Conservation (phyloP, 441 rosid species). For the Corymbia citriodora region DNA sequence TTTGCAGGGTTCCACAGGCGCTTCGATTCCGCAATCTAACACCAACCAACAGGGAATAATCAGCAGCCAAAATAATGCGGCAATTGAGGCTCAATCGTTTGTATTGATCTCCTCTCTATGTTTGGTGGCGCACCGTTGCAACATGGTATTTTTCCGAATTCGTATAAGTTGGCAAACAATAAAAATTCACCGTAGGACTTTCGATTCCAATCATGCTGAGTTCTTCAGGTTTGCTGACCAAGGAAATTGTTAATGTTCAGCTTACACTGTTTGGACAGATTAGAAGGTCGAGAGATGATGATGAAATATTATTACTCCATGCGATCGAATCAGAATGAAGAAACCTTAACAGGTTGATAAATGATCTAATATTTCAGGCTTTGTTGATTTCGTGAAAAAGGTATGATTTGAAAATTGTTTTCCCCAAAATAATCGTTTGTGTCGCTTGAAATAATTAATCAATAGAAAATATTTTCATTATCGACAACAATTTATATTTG, state of each 20-base stretch:
- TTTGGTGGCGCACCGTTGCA: fast-evolving
- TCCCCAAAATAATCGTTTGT: fast-evolving
- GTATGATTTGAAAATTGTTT: fast-evolving
- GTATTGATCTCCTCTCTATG: neutral
- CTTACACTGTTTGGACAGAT: neutral
- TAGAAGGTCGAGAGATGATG: neutral
- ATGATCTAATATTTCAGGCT: neutral
- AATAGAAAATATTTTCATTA: too few species aligned
- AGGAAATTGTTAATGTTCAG: neutral
- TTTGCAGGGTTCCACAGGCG: too few species aligned
- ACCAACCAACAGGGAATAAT: too few species aligned
- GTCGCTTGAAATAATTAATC: too few species aligned
- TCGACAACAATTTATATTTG: fast-evolving
- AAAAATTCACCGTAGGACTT: neutral
- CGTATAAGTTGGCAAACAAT: fast-evolving
- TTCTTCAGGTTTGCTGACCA: neutral
- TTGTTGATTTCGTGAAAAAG: fast-evolving
- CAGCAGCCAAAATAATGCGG: too few species aligned
- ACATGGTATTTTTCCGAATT: too few species aligned
- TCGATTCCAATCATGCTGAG: neutral
- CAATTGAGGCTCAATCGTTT: neutral
- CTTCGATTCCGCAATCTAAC: too few species aligned
- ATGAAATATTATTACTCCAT: fast-evolving
- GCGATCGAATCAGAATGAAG: neutral
- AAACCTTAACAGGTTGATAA: neutral